Conservation (phyloP, 257 asterid genomes). For the Solanum virginianum region DNA sequence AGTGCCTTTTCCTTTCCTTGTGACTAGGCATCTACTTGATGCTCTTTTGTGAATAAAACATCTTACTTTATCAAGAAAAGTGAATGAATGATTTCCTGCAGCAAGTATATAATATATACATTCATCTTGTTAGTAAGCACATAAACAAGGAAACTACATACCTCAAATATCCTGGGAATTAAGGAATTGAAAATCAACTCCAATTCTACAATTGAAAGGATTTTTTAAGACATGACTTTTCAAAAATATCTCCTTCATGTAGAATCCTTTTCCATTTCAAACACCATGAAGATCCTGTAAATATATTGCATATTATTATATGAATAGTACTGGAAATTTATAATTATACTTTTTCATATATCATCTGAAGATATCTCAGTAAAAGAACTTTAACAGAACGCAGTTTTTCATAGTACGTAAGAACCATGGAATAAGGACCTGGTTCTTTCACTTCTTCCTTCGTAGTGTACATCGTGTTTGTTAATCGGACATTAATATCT, state of each 20-base stretch:
- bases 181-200: not conserved
- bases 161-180: not conserved
- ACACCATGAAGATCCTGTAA: not conserved
- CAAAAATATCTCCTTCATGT: not conserved
- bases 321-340: not conserved
- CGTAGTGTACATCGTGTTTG: not conserved
- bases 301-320: not conserved
- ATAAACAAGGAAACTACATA: not conserved
- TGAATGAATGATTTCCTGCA: not conserved
- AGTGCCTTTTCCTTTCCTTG: not conserved
- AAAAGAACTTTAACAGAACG: not conserved
- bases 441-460: not conserved
- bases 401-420: not conserved
- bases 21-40: not conserved
- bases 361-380: not conserved
- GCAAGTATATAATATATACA: not conserved
- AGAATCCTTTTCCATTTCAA: not conserved
- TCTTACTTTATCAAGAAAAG: too few relatives aligned
- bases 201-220: not conserved
- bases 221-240: not conserved
- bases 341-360: not conserved
- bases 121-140: not conserved
- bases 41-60: too few relatives aligned
- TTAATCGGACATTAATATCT: not conserved
- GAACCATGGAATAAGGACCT: not conserved